Conservation (phyloP, 345 rosid species). For the Dimocarpus longan region DNA sequence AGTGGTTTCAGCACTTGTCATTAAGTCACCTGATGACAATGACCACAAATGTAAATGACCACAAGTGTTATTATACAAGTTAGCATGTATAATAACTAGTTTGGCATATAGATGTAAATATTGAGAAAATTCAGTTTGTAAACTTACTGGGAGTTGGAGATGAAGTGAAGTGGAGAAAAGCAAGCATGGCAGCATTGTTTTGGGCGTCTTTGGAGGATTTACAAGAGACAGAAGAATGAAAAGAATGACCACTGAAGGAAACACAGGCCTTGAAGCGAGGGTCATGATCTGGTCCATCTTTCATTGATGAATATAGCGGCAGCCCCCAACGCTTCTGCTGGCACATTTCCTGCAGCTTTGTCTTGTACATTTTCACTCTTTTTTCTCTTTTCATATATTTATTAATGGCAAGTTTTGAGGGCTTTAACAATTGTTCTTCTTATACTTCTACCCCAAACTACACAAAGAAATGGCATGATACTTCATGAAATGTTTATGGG, state of each 20-base stretch:
- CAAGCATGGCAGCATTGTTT: slow-evolving; percentile 33
- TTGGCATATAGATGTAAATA: too few relatives aligned
- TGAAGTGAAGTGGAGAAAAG: slow-evolving; percentile 34
- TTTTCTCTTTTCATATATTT: neutral
- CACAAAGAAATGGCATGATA: neutral
- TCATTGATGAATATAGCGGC: slow-evolving; percentile 32
- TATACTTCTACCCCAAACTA: neutral
- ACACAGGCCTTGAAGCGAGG: slow-evolving; percentile 40
- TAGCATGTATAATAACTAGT: too few relatives aligned
- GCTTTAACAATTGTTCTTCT: neutral
- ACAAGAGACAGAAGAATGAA: slow-evolving; percentile 21
- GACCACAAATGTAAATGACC: neutral
- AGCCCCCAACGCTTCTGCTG: slow-evolving; percentile 34
- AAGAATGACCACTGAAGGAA: slow-evolving; percentile 25
- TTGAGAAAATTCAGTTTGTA: too few relatives aligned
- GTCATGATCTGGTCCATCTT: slow-evolving; percentile 37
- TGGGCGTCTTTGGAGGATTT: slow-evolving; percentile 34
- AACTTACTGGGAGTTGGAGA: slow-evolving; percentile 7
- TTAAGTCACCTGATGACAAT: slow-evolving; percentile 9
- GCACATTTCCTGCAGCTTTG: slow-evolving; percentile 45
- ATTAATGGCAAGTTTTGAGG: neutral
- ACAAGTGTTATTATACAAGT: too few relatives aligned
- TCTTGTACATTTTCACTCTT: slow-evolving; percentile 35
- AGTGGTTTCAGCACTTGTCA: slow-evolving; percentile 4
- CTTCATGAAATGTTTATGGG: neutral